Evolutionary conservation across 148 eudicot genomes (phyloP).

Genomic region (Camellia sinensis): DNA sequence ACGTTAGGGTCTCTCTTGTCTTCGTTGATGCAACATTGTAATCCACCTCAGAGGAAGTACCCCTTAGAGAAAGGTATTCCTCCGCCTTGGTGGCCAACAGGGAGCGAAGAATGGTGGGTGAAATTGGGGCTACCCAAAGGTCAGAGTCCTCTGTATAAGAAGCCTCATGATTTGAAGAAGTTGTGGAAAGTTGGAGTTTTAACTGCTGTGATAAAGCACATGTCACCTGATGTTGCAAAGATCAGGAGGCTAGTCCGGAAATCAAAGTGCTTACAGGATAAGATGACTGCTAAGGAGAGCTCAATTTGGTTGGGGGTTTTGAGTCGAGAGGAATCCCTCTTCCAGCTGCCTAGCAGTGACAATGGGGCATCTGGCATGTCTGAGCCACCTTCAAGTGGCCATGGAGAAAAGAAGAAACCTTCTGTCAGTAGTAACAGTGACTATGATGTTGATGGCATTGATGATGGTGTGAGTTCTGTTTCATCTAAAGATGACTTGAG

Average conservation of each 20-base stretch:
- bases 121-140: constrained; percentile 60
- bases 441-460: constrained; percentile 79
- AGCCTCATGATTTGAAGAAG: constrained; percentile 95
- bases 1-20: constrained; percentile 93
- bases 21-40: constrained; percentile 90
- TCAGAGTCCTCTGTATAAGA: constrained; percentile 80
- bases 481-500: constrained; percentile 66
- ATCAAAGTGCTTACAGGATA: constrained; percentile 92
- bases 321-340: constrained; percentile 60
- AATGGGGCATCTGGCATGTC: constrained; percentile 64
- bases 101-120: constrained; percentile 86
- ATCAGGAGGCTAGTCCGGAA: constrained; percentile 72
- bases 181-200: constrained; percentile 98
- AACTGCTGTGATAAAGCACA: constrained; percentile 89
- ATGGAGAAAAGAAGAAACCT: constrained; percentile 58
- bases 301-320: constrained; percentile 91
- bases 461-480: constrained; percentile 58
- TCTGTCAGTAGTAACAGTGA: constrained; percentile 68
- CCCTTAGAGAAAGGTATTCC: constrained; percentile 79
- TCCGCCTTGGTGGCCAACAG: constrained; percentile 97
- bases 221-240: constrained; percentile 91
- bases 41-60: constrained; percentile 88
- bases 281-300: constrained; percentile 98
- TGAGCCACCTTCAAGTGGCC: constrained; percentile 40
- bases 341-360: constrained; percentile 67